Evolutionary conservation across 805 yeast genomes (phyloP).

Genomic region (Hanseniaspora valbyensis): DNA sequence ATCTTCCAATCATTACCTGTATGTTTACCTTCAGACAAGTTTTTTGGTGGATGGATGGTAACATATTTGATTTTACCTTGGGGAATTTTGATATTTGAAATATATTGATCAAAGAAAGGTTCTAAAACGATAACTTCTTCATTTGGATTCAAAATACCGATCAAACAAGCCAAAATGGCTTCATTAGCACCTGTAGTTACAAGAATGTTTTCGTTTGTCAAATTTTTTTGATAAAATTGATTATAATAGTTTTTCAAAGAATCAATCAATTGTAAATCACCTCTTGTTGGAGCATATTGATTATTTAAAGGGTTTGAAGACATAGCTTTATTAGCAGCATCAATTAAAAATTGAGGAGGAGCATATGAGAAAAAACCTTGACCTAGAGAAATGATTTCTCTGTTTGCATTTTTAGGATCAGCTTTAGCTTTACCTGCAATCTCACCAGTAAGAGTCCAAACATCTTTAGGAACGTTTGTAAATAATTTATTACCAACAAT

Average conservation of each 20-base stretch:
- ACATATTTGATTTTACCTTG: constrained; percentile 89
- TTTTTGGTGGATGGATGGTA: constrained; percentile 71
- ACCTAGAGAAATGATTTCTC: constrained; percentile 78
- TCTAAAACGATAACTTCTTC: constrained; percentile 95
- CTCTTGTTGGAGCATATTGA: constrained; percentile 88
- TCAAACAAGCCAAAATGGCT: constrained; percentile 75
- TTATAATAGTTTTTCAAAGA: constrained; percentile 65
- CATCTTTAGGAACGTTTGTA: constrained; percentile 67
- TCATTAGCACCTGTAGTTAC: constrained; percentile 97
- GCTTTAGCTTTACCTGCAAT: constrained; percentile 76
- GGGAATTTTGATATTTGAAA: constrained; percentile 82
- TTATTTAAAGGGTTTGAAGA: constrained; percentile 56
- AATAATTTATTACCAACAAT: constrained; percentile 37
- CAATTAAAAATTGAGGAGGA: constrained; percentile 86
- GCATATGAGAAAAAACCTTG: constrained; percentile 95
- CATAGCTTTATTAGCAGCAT: constrained; percentile 69
- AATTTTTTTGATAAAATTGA: constrained; percentile 44
- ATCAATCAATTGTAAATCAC: constrained; percentile 63
- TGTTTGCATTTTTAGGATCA: constrained; percentile 42
- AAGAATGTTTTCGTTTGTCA: constrained; percentile 36
- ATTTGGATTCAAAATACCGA: constrained; percentile 73
- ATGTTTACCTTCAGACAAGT: constrained; percentile 50
- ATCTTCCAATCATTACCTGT: constrained; percentile 80
- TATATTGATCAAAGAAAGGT: constrained; percentile 95
- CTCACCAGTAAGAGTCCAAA: constrained; percentile 91